phyloP scores from a whole-genome alignment of 2,329 filamentous ascomycete genomes.

The Chrysoporthe deuterocubensis region DNA sequence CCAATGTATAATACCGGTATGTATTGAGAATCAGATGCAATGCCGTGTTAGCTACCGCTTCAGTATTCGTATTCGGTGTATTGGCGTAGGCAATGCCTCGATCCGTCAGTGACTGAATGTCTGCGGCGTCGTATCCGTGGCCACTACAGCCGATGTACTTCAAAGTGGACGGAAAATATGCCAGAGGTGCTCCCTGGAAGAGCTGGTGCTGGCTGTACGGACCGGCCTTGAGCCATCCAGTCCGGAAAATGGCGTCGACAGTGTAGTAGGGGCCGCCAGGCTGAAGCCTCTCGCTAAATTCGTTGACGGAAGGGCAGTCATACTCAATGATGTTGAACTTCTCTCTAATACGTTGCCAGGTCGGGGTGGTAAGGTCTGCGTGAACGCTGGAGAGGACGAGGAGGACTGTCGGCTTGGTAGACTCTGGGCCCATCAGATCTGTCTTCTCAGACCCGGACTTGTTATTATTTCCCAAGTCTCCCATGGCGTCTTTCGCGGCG shows the following conservation, averaged over 20 bases:
- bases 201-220: constrained; percentile 35
- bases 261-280: constrained; percentile 36
- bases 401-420: constrained; percentile 25
- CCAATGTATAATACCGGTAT: constrained; percentile 34
- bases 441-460: neutral
- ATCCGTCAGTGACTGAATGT: constrained; percentile 32
- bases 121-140: constrained; percentile 37
- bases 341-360: constrained; percentile 21
- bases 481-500: neutral
- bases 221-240: constrained; percentile 39
- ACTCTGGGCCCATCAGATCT: neutral
- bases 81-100: constrained; percentile 39
- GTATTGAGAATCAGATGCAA: constrained; percentile 33
- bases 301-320: constrained; percentile 32
- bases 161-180: constrained; percentile 30
- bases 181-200: constrained; percentile 33
- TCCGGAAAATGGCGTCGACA: constrained; percentile 38
- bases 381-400: constrained; percentile 27
- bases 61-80: constrained; percentile 37
- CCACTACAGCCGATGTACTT: constrained; percentile 35
- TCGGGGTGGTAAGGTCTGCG: constrained; percentile 20
- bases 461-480: neutral
- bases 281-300: constrained; percentile 34
- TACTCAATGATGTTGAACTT: constrained; percentile 34
- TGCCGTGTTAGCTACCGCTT: constrained; percentile 37